A percentile compares a stretch with the other conserved stretches of the same genome.
These are phyloP conservation scores for Fraxinus greggii DNA, from an alignment of 305 asterid species.

Conservation along the genomic window DNA sequence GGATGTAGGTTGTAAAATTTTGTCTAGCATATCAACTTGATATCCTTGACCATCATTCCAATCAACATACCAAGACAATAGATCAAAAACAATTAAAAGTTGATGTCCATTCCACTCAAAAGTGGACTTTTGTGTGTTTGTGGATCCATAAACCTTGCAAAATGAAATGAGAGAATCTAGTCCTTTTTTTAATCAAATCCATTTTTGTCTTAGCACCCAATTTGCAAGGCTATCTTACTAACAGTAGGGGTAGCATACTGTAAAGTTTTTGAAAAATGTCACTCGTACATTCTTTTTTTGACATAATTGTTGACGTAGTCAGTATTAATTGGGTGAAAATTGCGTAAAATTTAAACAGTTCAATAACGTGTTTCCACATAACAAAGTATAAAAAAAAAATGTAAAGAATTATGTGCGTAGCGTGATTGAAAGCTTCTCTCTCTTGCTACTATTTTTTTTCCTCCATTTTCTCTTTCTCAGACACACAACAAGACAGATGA, in stretches of 20 bases:
- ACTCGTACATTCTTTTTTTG: too few relatives aligned
- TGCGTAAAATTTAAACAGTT: too few relatives aligned
- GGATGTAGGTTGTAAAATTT: neutral
- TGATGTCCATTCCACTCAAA: neutral
- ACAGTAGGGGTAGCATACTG: too few relatives aligned
- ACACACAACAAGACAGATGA: neutral
- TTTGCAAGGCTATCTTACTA: too few relatives aligned
- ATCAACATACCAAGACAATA: neutral
- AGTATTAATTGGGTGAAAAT: too few relatives aligned
- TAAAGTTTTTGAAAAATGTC: too few relatives aligned
- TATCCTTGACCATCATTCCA: neutral
- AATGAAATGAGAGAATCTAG: neutral
- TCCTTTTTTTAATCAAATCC: neutral
- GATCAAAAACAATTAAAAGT: neutral
- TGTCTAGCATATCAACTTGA: neutral
- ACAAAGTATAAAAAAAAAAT: too few relatives aligned
- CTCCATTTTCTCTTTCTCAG: neutral
- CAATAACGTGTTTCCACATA: too few relatives aligned
- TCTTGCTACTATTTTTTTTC: neutral
- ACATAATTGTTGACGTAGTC: too few relatives aligned
- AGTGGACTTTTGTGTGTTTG: conserved; percentile 1
- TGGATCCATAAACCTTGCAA: neutral
- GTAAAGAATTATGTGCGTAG: too few relatives aligned
- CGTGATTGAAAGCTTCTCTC: neutral
- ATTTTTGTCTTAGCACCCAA: neutral